phyloP scores from a whole-genome alignment of 2,329 filamentous ascomycete genomes.

The Epicoccum nigrum region DNA sequence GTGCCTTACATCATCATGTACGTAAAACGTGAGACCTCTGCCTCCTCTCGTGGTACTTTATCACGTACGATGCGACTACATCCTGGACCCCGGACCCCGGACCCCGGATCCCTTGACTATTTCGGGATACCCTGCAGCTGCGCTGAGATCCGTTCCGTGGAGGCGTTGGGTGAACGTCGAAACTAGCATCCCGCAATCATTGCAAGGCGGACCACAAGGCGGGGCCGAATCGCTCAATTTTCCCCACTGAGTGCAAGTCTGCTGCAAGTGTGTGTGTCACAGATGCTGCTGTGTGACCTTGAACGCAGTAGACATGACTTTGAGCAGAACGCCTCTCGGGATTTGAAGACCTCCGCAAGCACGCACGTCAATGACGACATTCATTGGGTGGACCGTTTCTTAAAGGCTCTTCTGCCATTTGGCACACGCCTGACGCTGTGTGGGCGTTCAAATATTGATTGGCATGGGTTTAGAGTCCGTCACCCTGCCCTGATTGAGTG shows the following conservation, averaged over 20 bases:
- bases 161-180: constrained; percentile 21
- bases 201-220: constrained; percentile 17
- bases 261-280: constrained; percentile 23
- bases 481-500: neutral
- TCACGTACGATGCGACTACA: neutral
- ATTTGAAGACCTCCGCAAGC: constrained; percentile 18
- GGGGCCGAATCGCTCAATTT: constrained; percentile 25
- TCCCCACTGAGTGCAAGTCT: constrained; percentile 24
- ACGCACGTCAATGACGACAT: constrained; percentile 28
- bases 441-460: neutral
- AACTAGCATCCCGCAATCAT: constrained; percentile 23
- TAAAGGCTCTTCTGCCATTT: neutral
- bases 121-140: constrained; percentile 22
- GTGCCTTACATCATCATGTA: neutral
- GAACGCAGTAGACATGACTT: constrained; percentile 28
- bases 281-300: constrained; percentile 19
- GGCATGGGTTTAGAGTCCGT: neutral
- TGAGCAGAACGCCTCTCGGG: constrained; percentile 34
- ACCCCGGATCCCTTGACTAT: too few relatives aligned
- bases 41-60: neutral
- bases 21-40: neutral
- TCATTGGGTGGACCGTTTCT: constrained; percentile 27
- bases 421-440: too few relatives aligned
- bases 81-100: neutral
- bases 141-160: constrained; percentile 14